phyloP scores from a whole-genome alignment of 73 alveolate species.

The Urostyla sp. region DNA sequence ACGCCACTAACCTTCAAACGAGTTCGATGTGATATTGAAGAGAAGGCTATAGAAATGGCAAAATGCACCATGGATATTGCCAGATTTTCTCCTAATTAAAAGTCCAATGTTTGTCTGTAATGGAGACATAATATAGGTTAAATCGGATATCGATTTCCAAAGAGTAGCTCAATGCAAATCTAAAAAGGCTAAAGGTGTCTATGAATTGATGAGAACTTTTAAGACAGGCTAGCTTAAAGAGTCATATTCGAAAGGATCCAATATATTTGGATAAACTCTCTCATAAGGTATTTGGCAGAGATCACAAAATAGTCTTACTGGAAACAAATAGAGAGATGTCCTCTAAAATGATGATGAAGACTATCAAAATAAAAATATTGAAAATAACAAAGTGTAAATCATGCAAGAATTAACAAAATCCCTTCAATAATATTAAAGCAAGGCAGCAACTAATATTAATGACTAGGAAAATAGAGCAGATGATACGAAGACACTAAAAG shows the following conservation, averaged over 20 bases:
- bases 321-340: constrained; percentile 23
- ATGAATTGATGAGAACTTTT: constrained; percentile 42
- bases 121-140: constrained; percentile 44
- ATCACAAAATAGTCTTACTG: background rate
- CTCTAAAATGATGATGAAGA: constrained; percentile 54
- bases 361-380: background rate
- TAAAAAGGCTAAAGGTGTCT: constrained; percentile 66
- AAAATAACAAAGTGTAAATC: constrained; percentile 4
- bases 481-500: constrained; percentile 38
- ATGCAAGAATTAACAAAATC: constrained; percentile 5
- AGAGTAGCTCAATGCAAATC: constrained; percentile 46
- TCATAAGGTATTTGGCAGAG: constrained; percentile 22
- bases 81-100: constrained; percentile 36
- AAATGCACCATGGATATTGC: constrained; percentile 71
- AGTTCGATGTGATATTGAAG: constrained; percentile 54
- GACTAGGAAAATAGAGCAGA: constrained; percentile 1
- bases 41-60: constrained; percentile 51
- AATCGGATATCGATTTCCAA: constrained; percentile 26
- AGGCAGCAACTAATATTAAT: constrained; percentile 41
- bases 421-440: background rate
- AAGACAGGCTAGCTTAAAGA: constrained; percentile 31
- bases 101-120: constrained; percentile 33
- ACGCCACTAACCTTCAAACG: constrained; percentile 26
- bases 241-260: background rate
- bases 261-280: background rate